phyloP scores from a whole-genome alignment of 176 grass and related monocot species.

The Ampelocalamus luodianensis region DNA sequence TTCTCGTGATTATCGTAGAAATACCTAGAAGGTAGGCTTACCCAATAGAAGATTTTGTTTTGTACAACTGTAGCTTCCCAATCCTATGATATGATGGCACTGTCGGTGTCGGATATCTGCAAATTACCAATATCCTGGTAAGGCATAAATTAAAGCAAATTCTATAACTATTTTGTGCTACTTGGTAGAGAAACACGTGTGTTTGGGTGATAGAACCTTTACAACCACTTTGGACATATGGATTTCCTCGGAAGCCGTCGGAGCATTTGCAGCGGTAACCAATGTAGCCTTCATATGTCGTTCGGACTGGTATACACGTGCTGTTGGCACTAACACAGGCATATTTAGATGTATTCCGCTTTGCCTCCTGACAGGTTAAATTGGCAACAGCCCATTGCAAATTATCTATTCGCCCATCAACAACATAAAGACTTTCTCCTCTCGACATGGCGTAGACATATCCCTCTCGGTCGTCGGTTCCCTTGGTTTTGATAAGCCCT shows the following conservation, averaged over 20 bases:
- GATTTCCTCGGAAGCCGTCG: not conserved
- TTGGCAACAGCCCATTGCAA: not conserved
- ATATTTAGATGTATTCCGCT: fast-evolving
- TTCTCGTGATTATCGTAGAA: not conserved
- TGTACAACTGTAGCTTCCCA: not conserved
- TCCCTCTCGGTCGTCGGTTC: not conserved
- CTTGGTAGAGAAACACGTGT: not conserved
- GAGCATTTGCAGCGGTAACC: not conserved
- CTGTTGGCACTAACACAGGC: not conserved
- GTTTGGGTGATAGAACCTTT: not conserved
- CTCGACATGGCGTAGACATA: not conserved
- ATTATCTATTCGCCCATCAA: fast-evolving
- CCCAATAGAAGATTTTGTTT: not conserved
- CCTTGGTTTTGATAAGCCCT: not conserved
- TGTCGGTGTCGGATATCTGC: not conserved
- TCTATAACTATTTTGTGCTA: not conserved
- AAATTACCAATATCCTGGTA: not conserved
- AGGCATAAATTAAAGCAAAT: not conserved
- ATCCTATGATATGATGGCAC: not conserved
- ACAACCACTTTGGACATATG: not conserved
- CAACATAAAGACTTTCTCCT: not conserved
- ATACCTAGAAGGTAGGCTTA: not conserved
- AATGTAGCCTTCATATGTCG: not conserved
- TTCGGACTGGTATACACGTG: fast-evolving
- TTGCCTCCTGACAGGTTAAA: not conserved